phyloP scores from a whole-genome alignment of 1,139 yeast species.

The Kurtzmaniella quercitrusa region DNA sequence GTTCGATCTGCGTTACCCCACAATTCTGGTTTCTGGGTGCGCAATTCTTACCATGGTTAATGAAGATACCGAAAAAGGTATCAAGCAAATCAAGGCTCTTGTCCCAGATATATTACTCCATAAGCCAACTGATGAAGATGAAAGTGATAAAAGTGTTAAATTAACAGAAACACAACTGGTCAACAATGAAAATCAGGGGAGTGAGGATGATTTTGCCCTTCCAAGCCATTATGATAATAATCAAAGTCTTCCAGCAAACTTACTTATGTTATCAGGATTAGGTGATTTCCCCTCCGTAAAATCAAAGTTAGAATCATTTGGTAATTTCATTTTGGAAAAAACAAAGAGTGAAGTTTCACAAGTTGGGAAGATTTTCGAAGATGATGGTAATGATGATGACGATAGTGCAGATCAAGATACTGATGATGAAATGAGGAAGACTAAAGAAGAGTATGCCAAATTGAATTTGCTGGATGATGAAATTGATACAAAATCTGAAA shows the following conservation, averaged over 20 bases:
- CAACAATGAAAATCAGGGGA: conserved; percentile 2
- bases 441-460: background rate
- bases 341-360: background rate
- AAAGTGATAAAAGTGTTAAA: background rate
- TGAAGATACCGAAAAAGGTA: background rate
- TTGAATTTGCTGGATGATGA: background rate
- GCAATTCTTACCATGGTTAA: background rate
- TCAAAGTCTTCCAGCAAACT: background rate
- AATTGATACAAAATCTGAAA: background rate
- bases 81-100: background rate
- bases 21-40: background rate
- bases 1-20: background rate
- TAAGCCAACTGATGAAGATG: background rate
- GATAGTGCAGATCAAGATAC: background rate
- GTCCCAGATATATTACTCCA: background rate
- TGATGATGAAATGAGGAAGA: background rate
- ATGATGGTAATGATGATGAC: background rate
- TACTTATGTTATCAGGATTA: background rate
- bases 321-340: background rate
- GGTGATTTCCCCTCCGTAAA: background rate
- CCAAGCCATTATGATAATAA: conserved; percentile 8
- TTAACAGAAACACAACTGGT: background rate
- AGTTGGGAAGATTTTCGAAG: background rate
- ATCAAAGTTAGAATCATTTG: background rate
- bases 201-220: conserved; percentile 21